These are phyloP conservation scores for Dispira parvispora DNA, from an alignment of 192 early-diverging fungal genomes.

Conservation along the genomic window DNA sequence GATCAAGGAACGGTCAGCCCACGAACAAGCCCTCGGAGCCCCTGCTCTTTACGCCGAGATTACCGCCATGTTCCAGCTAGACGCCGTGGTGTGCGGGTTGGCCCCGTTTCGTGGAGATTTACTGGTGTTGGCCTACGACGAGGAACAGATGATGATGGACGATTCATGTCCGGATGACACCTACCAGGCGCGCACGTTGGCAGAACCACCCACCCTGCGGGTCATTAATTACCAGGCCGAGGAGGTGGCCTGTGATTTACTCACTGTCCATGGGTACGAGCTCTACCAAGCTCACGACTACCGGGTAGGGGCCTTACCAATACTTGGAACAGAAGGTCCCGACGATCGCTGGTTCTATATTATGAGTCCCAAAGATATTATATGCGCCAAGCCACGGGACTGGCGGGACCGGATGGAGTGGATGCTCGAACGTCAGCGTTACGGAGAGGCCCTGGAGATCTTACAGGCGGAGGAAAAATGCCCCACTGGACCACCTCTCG, in stretches of 20 bases:
- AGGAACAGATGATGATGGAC: conserved; percentile 8
- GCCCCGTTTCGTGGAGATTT: conserved; percentile 38
- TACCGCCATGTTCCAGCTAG: conserved; percentile 31
- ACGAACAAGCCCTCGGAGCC: conserved; percentile 17
- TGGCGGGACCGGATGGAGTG: conserved; percentile 87
- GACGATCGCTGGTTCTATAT: conserved; percentile 50
- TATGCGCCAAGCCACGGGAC: conserved; percentile 77
- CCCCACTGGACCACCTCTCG: conserved; percentile 26
- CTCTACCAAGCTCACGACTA: conserved; percentile 93
- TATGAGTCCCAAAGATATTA: conserved; percentile 84
- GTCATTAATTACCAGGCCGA: conserved; percentile 68
- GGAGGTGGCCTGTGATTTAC: conserved; percentile 73
- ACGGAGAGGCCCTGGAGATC: conserved; percentile 60
- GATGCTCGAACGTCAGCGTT: conserved; percentile 63
- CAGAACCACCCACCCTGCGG: conserved; percentile 76
- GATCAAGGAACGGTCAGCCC: conserved; percentile 34
- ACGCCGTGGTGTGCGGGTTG: conserved; percentile 65
- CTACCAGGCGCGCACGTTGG: conserved; percentile 18
- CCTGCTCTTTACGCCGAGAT: conserved; percentile 37
- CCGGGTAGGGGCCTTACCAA: conserved; percentile 34
- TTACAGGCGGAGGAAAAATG: conserved; percentile 29
- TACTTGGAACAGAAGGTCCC: neutral
- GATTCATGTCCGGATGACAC: conserved; percentile 12
- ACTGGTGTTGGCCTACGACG: conserved; percentile 26
- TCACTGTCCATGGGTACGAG: conserved; percentile 70